Evolutionary conservation across 1,284 basidiomycete genomes (phyloP), one percentile per base, ranked within the genome.

Genomic region (Moniliella sp.): DNA sequence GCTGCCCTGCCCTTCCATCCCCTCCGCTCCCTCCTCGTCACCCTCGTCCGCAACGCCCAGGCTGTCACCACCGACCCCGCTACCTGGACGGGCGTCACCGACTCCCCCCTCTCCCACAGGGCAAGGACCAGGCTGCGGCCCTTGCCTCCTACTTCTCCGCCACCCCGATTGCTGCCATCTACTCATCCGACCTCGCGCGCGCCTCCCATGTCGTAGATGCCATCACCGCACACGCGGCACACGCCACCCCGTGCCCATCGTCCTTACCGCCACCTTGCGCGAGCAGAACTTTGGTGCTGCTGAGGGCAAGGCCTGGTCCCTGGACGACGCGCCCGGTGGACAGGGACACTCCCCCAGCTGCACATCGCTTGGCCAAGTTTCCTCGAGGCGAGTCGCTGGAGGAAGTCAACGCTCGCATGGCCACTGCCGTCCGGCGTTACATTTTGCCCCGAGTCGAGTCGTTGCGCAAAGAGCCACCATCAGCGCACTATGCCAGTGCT

Each of bases 171-270:
- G 66, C 69, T 26, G 69, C 69, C 12, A 76, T 93, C 37, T 73
- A 79, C 57, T 69, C 77, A 5, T 86, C 81, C 0, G 70, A 77
- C 36, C 69, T 91, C 31, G 69, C 74, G 47, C 73, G 84, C 15
- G 80, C 83, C 1, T 63, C 68, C 33, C 66, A 66, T 42, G 83
- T 80, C 0, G 79, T 78, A 0, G 57, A 69, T 35, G 69, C 70
- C 15, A 63, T 83, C 29, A 66, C 66, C 28, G 43, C 53, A 19
- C 37, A 44, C n/a, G 62, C 61, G 39, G n/a, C n/a, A n/a, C n/a
- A n/a, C n/a, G n/a, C n/a, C n/a, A n/a, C n/a, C n/a, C n/a, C n/a
- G n/a, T n/a, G n/a, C n/a, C n/a, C n/a, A n/a, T 58, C 64, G n/a
- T 64, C 62, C 11, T 68, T 73, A 34, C 54, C 61, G 3, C 61